These are phyloP conservation scores for Syzygium jambos DNA, from an alignment of 345 rosid species.

Conservation along the genomic window DNA sequence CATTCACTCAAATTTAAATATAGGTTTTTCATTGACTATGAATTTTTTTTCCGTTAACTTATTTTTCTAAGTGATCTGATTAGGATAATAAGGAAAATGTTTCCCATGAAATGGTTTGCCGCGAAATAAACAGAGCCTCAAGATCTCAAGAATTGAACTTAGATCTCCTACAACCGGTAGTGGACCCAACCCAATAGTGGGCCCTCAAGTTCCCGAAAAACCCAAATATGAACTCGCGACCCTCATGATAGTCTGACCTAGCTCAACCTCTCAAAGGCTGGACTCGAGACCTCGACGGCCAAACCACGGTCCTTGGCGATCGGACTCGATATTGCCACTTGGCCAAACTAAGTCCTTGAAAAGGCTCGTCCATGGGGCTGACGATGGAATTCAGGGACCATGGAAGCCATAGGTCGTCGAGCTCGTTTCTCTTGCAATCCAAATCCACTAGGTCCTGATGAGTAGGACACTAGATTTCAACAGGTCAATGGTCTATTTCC, in stretches of 20 bases:
- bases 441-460: neutral
- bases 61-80: neutral
- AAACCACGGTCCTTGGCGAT: neutral
- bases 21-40: neutral
- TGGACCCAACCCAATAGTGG: neutral
- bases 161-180: neutral
- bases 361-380: neutral
- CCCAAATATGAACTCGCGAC: neutral
- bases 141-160: neutral
- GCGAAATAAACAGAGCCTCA: neutral
- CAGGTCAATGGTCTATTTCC: neutral
- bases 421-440: neutral
- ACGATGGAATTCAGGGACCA: neutral
- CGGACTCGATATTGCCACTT: neutral
- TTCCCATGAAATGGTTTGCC: neutral
- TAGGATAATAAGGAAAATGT: too few relatives aligned
- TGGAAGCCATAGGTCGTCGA: neutral
- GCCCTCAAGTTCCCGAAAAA: neutral
- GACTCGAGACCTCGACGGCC: neutral
- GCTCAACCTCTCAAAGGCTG: neutral
- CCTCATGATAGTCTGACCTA: neutral
- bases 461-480: neutral
- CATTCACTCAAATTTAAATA: neutral
- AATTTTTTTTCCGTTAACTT: neutral
- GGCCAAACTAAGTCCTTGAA: neutral